phyloP scores from a whole-genome alignment of 2,329 filamentous ascomycete genomes.

The Arthrobotrys pseudoclavata region DNA sequence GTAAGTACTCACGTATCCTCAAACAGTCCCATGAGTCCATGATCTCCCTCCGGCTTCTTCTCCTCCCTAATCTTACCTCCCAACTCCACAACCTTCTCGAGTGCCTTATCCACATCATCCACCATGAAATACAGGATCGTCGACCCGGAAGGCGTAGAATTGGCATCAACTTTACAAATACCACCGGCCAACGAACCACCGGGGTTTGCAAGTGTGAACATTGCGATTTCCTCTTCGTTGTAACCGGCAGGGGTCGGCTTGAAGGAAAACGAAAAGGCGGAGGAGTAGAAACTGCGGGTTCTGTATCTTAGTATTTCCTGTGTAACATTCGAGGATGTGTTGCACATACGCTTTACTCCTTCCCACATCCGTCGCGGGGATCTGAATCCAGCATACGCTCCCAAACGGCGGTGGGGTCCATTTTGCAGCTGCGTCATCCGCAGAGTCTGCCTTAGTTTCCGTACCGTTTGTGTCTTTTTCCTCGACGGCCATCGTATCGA shows the following conservation, averaged over 20 bases:
- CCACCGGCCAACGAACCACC: constrained; percentile 41
- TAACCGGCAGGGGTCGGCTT: constrained; percentile 41
- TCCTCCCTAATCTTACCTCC: constrained; percentile 45
- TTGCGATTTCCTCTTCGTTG: constrained; percentile 53
- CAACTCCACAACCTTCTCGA: constrained; percentile 38
- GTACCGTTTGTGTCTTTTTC: constrained; percentile 49
- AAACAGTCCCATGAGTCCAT: constrained; percentile 53
- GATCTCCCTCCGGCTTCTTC: constrained; percentile 55
- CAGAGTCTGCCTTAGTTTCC: constrained; percentile 41
- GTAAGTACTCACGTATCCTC: constrained; percentile 50
- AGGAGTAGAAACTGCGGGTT: constrained; percentile 40
- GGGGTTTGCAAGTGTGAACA: constrained; percentile 37
- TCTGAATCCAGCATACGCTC: constrained; percentile 54
- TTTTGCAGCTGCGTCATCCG: constrained; percentile 34
- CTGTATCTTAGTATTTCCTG: background rate
- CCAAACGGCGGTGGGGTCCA: constrained; percentile 55
- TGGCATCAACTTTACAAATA: constrained; percentile 40
- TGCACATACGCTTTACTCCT: constrained; percentile 46
- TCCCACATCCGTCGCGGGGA: constrained; percentile 43
- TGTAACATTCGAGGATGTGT: background rate
- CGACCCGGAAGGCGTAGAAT: constrained; percentile 37
- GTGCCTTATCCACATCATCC: constrained; percentile 47
- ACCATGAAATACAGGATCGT: constrained; percentile 57
- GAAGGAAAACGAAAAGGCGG: constrained; percentile 45
- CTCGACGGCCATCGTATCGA: constrained; percentile 19